Conservation (phyloP, 2,329 filamentous ascomycete genomes). For the Scedosporium dehoogii region DNA sequence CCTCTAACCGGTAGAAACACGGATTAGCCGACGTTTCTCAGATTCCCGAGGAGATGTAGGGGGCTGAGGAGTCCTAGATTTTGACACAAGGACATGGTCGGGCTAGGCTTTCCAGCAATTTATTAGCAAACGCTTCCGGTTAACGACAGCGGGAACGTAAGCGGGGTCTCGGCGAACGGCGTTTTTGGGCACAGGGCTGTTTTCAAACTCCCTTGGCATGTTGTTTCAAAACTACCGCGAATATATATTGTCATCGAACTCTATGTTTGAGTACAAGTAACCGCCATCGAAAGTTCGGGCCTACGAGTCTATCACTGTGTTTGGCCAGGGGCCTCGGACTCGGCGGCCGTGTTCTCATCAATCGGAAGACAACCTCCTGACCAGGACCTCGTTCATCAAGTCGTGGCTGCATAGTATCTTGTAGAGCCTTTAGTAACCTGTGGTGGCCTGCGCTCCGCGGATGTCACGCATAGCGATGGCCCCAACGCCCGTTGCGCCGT, state of each 20-base stretch:
- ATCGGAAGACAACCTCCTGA: no score
- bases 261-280: not conserved
- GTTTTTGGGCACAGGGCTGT: not conserved
- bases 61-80: not conserved
- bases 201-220: not conserved
- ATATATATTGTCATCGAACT: not conserved
- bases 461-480: no score
- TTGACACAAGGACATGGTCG: not conserved
- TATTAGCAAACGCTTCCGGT: not conserved
- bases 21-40: not conserved
- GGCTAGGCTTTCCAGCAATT: not conserved
- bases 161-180: slow-evolving; percentile 6
- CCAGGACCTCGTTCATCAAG: no score
- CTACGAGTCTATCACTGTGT: no score
- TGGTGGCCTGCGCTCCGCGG: no score
- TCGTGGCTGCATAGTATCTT: no score
- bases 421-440: no score
- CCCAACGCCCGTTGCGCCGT: no score
- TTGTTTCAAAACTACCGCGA: not conserved
- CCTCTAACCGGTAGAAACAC: not conserved
- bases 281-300: not conserved
- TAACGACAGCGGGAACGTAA: slow-evolving; percentile 4
- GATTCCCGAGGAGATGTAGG: not conserved
- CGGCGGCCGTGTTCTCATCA: no score
- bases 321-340: no score